Evolutionary conservation across 202 grass and related monocot genomes (phyloP).

Genomic region (Schoenoplectus triqueter): DNA sequence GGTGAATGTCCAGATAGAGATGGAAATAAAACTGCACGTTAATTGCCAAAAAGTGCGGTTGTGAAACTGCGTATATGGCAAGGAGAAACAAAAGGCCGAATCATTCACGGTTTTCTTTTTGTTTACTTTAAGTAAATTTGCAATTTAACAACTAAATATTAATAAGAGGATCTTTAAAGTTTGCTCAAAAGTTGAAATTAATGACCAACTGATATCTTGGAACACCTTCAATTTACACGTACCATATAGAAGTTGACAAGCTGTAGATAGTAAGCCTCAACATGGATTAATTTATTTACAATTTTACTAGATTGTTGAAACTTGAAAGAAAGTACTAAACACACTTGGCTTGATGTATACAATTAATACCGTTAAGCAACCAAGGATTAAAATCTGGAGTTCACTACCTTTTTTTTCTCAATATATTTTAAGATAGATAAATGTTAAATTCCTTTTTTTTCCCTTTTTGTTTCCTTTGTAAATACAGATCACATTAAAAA

Average conservation of each 20-base stretch:
- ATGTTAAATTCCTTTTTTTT: too few species aligned
- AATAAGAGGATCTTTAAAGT: not conserved
- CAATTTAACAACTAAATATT: not conserved
- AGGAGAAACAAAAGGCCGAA: not conserved
- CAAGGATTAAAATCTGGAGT: too few species aligned
- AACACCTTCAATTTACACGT: not conserved
- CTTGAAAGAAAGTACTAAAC: not conserved
- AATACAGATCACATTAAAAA: too few species aligned
- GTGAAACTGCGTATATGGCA: not conserved
- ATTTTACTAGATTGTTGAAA: too few species aligned
- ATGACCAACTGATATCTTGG: not conserved
- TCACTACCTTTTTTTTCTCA: too few species aligned
- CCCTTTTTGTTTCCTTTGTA: too few species aligned
- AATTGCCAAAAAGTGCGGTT: not conserved
- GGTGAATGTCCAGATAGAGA: not conserved
- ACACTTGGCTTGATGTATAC: too few species aligned
- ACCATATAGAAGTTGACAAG: not conserved
- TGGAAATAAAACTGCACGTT: not conserved
- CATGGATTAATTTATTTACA: not conserved
- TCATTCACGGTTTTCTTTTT: constrained; percentile 28
- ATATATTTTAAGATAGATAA: too few species aligned
- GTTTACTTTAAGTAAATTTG: constrained; percentile 3
- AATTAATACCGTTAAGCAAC: too few species aligned
- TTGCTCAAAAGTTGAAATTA: constrained; percentile 16
- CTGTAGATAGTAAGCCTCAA: not conserved